phyloP scores from a whole-genome alignment of 2,329 filamentous ascomycete genomes.

The Sporothrix curviconia region DNA sequence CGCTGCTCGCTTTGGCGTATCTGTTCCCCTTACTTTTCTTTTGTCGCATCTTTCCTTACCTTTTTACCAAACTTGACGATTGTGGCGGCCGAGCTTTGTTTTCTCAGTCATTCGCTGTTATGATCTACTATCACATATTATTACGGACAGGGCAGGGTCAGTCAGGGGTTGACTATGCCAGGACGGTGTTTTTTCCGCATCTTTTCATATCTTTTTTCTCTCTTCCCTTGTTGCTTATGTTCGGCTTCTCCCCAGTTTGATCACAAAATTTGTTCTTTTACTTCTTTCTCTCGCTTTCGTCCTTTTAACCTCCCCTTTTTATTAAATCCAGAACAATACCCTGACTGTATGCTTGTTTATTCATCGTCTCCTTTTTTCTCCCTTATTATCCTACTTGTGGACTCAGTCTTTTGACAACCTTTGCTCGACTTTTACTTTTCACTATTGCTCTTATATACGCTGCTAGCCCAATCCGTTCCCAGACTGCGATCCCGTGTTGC shows the following conservation, averaged over 20 bases:
- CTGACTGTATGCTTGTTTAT: neutral
- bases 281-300: neutral
- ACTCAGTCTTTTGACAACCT: neutral
- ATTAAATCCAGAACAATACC: conserved; percentile 1
- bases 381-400: neutral
- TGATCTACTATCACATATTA: neutral
- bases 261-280: too few species aligned
- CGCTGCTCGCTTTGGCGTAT: neutral
- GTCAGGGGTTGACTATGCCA: neutral
- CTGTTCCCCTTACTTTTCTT: too few species aligned
- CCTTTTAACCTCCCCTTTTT: neutral
- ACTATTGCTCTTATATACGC: neutral
- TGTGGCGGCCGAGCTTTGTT: neutral
- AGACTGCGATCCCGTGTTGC: neutral
- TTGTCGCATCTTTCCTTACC: too few species aligned
- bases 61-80: neutral
- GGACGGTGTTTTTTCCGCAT: neutral
- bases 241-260: too few species aligned
- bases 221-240: neutral
- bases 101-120: neutral
- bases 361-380: neutral
- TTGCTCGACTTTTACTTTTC: neutral
- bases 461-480: neutral
- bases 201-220: neutral
- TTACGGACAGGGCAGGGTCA: neutral